phyloP scores from a whole-genome alignment of 2,329 filamentous ascomycete species.

The Chrysoporthe puriensis region DNA sequence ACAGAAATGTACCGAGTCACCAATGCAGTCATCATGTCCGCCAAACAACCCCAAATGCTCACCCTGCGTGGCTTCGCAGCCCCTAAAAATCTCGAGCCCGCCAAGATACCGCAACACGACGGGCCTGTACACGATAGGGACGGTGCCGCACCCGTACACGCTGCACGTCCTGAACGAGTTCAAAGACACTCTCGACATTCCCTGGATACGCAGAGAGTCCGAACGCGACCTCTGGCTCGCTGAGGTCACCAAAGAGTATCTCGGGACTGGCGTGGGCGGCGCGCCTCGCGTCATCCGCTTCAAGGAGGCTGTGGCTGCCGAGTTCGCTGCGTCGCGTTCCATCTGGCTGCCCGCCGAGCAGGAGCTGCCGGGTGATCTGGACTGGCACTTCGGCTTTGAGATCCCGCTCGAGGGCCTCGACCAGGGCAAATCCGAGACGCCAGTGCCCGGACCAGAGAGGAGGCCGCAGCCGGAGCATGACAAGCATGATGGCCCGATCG shows the following conservation, averaged over 20 bases:
- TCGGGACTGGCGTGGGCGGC: constrained; percentile 65
- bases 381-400: constrained; percentile 88
- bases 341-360: constrained; percentile 81
- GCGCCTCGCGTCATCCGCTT: constrained; percentile 71
- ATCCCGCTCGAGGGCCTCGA: constrained; percentile 64
- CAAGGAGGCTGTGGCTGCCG: constrained; percentile 79
- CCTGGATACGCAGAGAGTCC: constrained; percentile 69
- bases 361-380: constrained; percentile 68
- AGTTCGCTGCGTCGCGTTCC: constrained; percentile 64
- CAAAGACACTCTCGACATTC: constrained; percentile 62
- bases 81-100: constrained; percentile 69
- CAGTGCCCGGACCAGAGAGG: constrained; percentile 61
- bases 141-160: constrained; percentile 91
- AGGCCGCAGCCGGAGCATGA: constrained; percentile 55
- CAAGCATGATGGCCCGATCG: constrained; percentile 52
- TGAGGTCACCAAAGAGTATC: constrained; percentile 69
- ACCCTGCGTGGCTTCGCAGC: constrained; percentile 69
- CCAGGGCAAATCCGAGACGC: constrained; percentile 59
- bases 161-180: constrained; percentile 69
- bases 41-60: constrained; percentile 77
- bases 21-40: constrained; percentile 78
- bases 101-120: constrained; percentile 72
- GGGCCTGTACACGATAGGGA: constrained; percentile 78
- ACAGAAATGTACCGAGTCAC: constrained; percentile 72
- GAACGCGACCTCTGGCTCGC: constrained; percentile 79